These are phyloP conservation scores for Alectoria sarmentosa DNA, from an alignment of 495 filamentous ascomycete species.

Conservation along the genomic window DNA sequence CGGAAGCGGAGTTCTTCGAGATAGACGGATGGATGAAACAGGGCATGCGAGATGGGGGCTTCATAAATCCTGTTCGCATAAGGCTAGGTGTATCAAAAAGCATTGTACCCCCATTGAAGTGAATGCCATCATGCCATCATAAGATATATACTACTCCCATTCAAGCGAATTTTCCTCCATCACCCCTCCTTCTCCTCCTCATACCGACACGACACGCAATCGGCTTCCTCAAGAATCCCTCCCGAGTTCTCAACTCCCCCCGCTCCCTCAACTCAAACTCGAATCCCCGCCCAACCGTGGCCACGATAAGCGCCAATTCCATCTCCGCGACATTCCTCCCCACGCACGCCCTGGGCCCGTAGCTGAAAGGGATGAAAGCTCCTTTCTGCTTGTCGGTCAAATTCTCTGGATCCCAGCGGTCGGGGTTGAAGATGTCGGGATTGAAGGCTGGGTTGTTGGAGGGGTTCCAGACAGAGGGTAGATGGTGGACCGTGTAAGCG, in stretches of 20 bases:
- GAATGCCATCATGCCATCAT: no score
- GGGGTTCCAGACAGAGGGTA: constrained; percentile 70
- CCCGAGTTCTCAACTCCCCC: constrained; percentile 64
- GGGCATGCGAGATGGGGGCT: no score
- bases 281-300: constrained; percentile 68
- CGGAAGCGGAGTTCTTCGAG: no score
- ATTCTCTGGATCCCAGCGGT: constrained; percentile 56
- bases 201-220: constrained; percentile 67
- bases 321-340: constrained; percentile 88
- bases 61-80: no score
- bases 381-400: constrained; percentile 61
- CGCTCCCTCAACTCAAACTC: constrained; percentile 64
- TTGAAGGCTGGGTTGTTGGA: constrained; percentile 34
- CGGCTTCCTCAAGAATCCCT: constrained; percentile 89
- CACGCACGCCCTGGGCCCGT: constrained; percentile 75
- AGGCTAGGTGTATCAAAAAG: no score
- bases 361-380: constrained; percentile 80
- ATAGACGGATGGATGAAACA: no score
- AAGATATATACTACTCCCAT: no score
- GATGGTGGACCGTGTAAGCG: constrained; percentile 83
- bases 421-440: constrained; percentile 74
- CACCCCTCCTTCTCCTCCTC: constrained; percentile 36
- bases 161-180: no score
- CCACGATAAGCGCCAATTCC: constrained; percentile 78
- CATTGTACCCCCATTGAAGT: no score